Conservation (phyloP, 345 rosid genomes). For the Brassica napus region DNA sequence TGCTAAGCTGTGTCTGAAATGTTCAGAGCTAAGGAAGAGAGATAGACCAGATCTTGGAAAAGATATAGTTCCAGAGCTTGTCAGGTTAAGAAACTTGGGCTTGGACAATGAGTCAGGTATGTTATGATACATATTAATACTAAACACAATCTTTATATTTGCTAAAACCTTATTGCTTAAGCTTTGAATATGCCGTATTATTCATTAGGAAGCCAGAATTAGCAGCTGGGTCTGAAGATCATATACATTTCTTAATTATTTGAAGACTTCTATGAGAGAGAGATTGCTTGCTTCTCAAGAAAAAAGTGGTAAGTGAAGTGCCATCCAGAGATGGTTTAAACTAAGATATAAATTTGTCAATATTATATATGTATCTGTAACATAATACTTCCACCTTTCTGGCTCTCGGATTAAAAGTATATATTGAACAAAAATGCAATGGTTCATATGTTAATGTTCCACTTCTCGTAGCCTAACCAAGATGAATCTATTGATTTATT, state of each 20-base stretch:
- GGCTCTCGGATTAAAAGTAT: constrained; percentile 20
- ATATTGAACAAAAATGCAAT: constrained; percentile 15
- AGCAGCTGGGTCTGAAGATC: constrained; percentile 21
- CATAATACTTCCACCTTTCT: constrained; percentile 32
- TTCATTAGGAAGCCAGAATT: constrained; percentile 20
- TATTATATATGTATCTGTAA: constrained; percentile 17
- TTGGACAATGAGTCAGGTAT: constrained; percentile 32
- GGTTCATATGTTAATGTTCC: constrained; percentile 17
- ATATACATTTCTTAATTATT: constrained; percentile 1
- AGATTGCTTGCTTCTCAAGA: constrained; percentile 26
- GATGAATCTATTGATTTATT: constrained; percentile 17
- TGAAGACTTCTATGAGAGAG: constrained; percentile 10
- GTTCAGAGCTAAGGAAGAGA: constrained; percentile 76
- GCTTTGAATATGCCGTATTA: neutral
- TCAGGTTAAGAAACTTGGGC: constrained; percentile 57
- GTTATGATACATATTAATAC: neutral
- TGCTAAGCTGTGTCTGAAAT: constrained; percentile 62
- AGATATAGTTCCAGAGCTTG: constrained; percentile 69
- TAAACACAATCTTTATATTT: neutral
- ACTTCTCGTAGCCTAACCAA: constrained; percentile 18
- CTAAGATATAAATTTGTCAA: constrained; percentile 10
- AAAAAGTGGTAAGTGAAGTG: constrained; percentile 38
- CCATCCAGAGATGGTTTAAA: constrained; percentile 6
- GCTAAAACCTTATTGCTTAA: neutral
- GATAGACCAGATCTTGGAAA: constrained; percentile 84